A percentile compares a stretch with the other conserved stretches of the same genome.
Conservation (phyloP, 257 asterid species). For the Nicotiana benthamiana region DNA sequence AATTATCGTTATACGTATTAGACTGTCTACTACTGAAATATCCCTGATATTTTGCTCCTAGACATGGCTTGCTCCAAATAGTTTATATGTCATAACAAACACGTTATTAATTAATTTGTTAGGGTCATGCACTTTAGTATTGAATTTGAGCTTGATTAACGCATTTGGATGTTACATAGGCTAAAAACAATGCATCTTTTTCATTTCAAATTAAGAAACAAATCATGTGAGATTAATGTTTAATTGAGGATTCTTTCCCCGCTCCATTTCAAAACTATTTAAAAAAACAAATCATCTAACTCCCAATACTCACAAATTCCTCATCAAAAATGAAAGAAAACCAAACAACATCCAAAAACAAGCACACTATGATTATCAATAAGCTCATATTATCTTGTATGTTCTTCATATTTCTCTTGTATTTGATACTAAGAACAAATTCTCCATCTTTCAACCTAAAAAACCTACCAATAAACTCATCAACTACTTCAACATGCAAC, state of each 20-base stretch:
- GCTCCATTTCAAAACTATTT: background rate
- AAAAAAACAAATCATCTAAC: background rate
- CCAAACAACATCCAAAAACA: constrained; percentile 14
- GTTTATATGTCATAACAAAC: background rate
- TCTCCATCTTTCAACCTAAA: constrained; percentile 8
- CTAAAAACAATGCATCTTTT: background rate
- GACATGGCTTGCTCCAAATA: background rate
- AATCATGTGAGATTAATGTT: background rate
- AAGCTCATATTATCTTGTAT: constrained; percentile 10
- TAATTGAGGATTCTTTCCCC: background rate
- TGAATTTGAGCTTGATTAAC: background rate
- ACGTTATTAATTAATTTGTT: background rate
- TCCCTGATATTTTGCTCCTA: background rate
- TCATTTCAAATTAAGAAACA: background rate
- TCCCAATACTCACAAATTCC: background rate
- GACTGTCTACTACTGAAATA: background rate
- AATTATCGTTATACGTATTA: no score
- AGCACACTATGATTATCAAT: background rate
- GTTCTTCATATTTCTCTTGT: background rate
- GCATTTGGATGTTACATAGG: background rate
- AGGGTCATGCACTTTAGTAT: background rate
- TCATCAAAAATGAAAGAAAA: background rate
- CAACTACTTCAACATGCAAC: constrained; percentile 6
- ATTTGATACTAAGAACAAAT: background rate
- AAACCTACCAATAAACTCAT: background rate